A percentile compares a stretch with the other conserved stretches of the same genome.
These are phyloP conservation scores for Exutisphaerella laricina DNA, from an alignment of 2,329 filamentous ascomycete genomes.

Conservation along the genomic window DNA sequence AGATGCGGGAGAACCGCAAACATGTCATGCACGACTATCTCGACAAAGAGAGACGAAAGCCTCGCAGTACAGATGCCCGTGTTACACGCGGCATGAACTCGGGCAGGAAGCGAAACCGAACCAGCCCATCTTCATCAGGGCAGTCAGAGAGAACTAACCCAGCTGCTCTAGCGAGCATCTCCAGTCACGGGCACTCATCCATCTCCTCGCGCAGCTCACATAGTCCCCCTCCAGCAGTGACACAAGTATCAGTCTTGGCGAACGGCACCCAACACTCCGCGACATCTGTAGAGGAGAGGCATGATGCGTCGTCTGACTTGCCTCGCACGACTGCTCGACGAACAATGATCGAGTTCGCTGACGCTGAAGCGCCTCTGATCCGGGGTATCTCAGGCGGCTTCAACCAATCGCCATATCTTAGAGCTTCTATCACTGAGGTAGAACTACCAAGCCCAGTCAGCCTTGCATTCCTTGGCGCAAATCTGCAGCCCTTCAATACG, in stretches of 20 bases:
- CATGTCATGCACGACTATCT: slow-evolving; percentile 33
- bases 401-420: slow-evolving; percentile 16
- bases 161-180: slow-evolving; percentile 4
- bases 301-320: background rate
- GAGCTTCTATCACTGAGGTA: slow-evolving; percentile 14
- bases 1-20: slow-evolving; percentile 28
- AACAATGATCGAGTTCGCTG: slow-evolving; percentile 11
- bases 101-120: slow-evolving; percentile 16
- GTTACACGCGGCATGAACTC: slow-evolving; percentile 12
- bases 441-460: slow-evolving; percentile 14
- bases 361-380: slow-evolving; percentile 14
- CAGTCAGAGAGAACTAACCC: slow-evolving; percentile 1
- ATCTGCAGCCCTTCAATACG: slow-evolving; percentile 24
- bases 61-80: slow-evolving; percentile 22
- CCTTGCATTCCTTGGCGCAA: slow-evolving; percentile 8
- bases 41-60: slow-evolving; percentile 27
- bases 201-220: background rate
- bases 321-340: background rate
- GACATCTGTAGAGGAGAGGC: background rate
- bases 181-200: background rate
- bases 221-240: background rate
- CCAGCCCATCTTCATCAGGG: background rate
- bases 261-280: background rate
- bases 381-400: slow-evolving; percentile 15
- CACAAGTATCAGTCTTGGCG: background rate